Percentiles rank a stretch among this genome's conserved stretches.
Evolutionary conservation across 441 rosid genomes (phyloP).

Genomic region (Populus hybrid): DNA sequence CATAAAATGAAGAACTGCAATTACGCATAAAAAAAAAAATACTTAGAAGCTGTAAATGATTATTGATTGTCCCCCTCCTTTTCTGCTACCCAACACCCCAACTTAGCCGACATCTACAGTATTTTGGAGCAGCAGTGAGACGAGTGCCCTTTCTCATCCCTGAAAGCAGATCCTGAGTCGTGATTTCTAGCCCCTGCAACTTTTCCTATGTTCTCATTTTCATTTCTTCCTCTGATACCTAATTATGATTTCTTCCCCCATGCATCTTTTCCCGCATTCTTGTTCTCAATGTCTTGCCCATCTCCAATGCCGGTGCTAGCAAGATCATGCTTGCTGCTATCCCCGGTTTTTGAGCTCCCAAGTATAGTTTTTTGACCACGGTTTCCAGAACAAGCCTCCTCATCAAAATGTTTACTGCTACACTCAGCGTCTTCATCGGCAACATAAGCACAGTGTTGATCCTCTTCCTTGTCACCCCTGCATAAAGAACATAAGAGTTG

Average conservation of each 20-base stretch:
- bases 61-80: background rate
- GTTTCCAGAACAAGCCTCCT: constrained; percentile 37
- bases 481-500: background rate
- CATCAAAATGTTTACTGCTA: constrained; percentile 38
- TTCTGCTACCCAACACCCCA: background rate
- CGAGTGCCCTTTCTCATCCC: background rate
- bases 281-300: constrained; percentile 7
- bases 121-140: background rate
- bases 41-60: background rate
- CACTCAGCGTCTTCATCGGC: constrained; percentile 34
- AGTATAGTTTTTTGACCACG: constrained; percentile 5
- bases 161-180: background rate
- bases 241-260: constrained; percentile 12
- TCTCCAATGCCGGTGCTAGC: constrained; percentile 4
- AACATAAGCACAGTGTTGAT: constrained; percentile 26
- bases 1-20: background rate
- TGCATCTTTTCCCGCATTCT: constrained; percentile 14
- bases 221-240: background rate
- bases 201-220: background rate
- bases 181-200: background rate
- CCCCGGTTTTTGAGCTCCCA: constrained; percentile 26
- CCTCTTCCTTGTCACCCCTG: constrained; percentile 62
- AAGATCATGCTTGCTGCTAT: constrained; percentile 15
- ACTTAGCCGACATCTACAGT: background rate
- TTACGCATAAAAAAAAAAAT: background rate